Base-by-base conservation (phyloP, 2,329 filamentous ascomycete genomes). In the Cytospora paraplurivora region DNA sequence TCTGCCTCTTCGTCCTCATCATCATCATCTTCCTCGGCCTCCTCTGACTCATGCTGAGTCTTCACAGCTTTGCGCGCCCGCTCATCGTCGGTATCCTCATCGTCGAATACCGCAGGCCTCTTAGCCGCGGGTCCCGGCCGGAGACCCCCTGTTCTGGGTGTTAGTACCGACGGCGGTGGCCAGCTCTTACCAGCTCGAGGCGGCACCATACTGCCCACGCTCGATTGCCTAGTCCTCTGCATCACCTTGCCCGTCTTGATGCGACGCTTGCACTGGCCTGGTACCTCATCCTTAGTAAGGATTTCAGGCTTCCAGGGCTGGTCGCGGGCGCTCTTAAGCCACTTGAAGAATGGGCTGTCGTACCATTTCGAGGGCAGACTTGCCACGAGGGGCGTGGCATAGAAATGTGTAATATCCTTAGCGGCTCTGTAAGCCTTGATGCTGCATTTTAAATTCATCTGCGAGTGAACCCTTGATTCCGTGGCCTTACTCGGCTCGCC, bases 361-460 rank as follows among this genome's bases (percentile, higher is more conserved):
- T 69, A 67, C 68, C 77, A 81, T 21, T 72, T 67, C 5, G 70
- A 68, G 44, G 75, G 73, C 1, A 82, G 70, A 4, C 66, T 66
- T 2, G 70, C 60, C 1, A 80, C 66, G 7, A 85, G 72, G 7
- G 76, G 75, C 5, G 67, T 68, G 1, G 80, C 75, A 59, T 81
- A 79, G 65, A 81, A 83, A 13, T 77, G 73, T 2, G 81, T 69
- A 3, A 84, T 69, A 44, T 83, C 78, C 44, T 72, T 62, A 3
- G 75, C 71, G 0, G 66, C 69, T 4, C 59, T 55, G 54, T 80
- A 79, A 1, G 71, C 52, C 3, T 75, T 75, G 11, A 83, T 75
- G 54, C 72, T 79, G 68, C 81, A 79, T n/a, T 72, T 72, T 62
- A 72, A 66, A 55, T 75, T 79, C 4, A 81, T 41, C 8, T 71